Evolutionary conservation across 2,329 filamentous ascomycete species (phyloP), one percentile per base, ranked within the genome.

Genomic region (Davidsoniella neocaledoniae): DNA sequence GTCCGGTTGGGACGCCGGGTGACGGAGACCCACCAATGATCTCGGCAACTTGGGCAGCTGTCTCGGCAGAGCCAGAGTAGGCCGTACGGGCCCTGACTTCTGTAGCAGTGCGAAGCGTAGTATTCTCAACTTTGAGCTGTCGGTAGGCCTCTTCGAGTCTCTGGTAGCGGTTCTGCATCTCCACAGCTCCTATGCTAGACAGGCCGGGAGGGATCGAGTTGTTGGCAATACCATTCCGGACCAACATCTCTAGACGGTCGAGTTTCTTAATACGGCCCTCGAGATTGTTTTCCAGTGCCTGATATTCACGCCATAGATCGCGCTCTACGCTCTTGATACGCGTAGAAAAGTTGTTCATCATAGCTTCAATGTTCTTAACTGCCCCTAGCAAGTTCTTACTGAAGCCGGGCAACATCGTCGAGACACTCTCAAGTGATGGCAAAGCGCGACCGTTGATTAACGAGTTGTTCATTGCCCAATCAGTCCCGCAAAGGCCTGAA

Each of bases 381-480:
- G 90, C 90, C 1, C 81, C 77, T 41, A 95, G 66, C 23, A 98
- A 73, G 61, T 95, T 96, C 63, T 88, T 86, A 60, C 83, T 85
- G 66, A 96, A 96, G 1, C 83, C 85, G 0, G 84, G 81, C 4
- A 96, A 72, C 65, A 91, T 86, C 46, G 81, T 88, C 1, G 81
- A 79, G 54, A 98, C 83, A 12, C 87, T 80, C 59, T 95, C 90
- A 33, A 93, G 72, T 10, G 83, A 86, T 0, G 88, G 86, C 5
- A 94, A 68, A 1, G 76, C 77, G 53, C 90, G 84, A 17, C 87
- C 86, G 58, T 91, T 90, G 60, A 96, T 84, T 21, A 94, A 76
- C 51, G 82, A 83, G 63, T 96, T 88, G 58, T 82, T 79, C 62
- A 94, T 84, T 4, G 84, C 78, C 90, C 91, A 98, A 60, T 96